Base-by-base conservation (phyloP, 1,284 basidiomycete genomes). In the Peniophora sp. region DNA sequence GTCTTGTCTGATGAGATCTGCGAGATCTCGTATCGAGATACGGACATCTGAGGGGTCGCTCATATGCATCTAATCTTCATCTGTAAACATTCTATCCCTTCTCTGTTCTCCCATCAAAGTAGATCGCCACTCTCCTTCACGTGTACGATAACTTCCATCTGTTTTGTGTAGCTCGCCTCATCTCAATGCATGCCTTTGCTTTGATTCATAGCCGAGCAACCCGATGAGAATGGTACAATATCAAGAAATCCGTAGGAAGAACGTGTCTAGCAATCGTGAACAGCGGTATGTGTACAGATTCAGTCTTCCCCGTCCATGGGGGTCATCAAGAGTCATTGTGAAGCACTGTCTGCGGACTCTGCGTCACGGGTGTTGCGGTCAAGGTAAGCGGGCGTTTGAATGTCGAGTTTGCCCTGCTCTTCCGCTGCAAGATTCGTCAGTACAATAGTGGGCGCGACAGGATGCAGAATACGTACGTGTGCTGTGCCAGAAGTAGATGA, bases 401-500 rank as follows among this genome's bases (percentile, higher is more conserved):
- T 81, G 56, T 85, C 68, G 46, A 83, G 60, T 50, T 75, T 72
- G 27, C 88, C 88, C 66, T 91, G 88, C 53, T 85, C 80, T 62
- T 89, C 88, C 54, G 87, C 86, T 89, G 56, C 9, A 56, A 8
- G 52, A 35, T 24, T 49, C 10, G 47, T 59, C 20, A 45, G 44
- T 53, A 51, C 52, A 27, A 37, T 17, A 52, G 22, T 49, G 22
- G 32, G 45, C n/a, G 44, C 14, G 23, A 52, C 2, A 22, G 22
- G 53, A 17, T 48, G 43, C 43, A 44, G 34, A 44, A 32, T 6
- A 76, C 86, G 62, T 67, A 89, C 87, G 88, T 37, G 82, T 83
- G 14, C 84, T 78, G 61, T 76, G 71, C 88, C 88, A 92, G 71
- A 91, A 92, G 68, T 92, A 92, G 39, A 83, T 74, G 58, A 92